phyloP scores from a whole-genome alignment of 208 protist species.

The Leishmania arabica region DNA sequence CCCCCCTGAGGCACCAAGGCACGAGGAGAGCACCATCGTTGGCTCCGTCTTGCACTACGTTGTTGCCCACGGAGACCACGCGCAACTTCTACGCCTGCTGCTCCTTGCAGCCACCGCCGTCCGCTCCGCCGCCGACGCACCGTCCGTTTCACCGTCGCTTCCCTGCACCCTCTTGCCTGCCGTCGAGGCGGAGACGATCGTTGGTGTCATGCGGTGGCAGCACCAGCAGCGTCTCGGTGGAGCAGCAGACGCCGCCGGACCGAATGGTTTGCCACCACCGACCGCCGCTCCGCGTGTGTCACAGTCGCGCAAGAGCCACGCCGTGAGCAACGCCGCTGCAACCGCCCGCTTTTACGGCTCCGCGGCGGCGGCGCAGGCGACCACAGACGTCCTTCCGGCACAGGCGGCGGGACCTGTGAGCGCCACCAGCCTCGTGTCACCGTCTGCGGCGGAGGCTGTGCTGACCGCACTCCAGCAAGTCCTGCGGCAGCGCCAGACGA shows the following conservation, averaged over 20 bases:
- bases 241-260: not conserved
- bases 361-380: not conserved
- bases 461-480: slow-evolving; percentile 17
- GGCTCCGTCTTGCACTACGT: slow-evolving; percentile 79
- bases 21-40: slow-evolving; percentile 10
- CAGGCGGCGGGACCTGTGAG: not conserved
- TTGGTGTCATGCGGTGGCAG: slow-evolving; percentile 8
- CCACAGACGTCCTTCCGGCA: not conserved
- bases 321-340: not conserved
- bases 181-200: slow-evolving; percentile 38
- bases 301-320: slow-evolving; percentile 3
- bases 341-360: not conserved
- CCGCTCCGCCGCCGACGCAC: not conserved
- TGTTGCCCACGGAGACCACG: slow-evolving; percentile 61
- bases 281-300: not conserved
- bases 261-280: not conserved
- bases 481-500: slow-evolving; percentile 17
- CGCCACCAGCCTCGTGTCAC: not conserved
- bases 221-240: slow-evolving; percentile 1
- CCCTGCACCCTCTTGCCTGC: slow-evolving; percentile 34
- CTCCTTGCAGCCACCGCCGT: slow-evolving; percentile 27
- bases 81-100: slow-evolving; percentile 62
- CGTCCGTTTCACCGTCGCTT: not conserved
- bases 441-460: slow-evolving; percentile 13
- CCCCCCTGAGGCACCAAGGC: slow-evolving; percentile 1